Evolutionary conservation across 805 yeast genomes (phyloP), one percentile per base, ranked within the genome.

Genomic region (Starmerella sp.): DNA sequence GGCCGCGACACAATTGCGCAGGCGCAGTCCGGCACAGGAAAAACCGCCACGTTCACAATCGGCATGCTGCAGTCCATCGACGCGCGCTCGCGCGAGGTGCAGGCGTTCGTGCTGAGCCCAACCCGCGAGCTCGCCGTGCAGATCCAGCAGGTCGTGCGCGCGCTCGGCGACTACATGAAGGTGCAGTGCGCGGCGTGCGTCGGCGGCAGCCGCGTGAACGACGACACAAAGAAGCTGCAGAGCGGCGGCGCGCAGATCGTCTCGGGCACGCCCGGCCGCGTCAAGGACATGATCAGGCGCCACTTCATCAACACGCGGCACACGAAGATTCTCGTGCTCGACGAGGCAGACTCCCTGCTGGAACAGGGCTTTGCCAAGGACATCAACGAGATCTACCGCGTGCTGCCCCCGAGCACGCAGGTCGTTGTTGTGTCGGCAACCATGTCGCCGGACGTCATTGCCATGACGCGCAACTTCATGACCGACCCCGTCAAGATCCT

Each of bases 21-120:
- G 75, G 97, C 98, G 57, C 98, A 93, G 75, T 88, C 96, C 38
- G 98, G 98, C 73, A 93, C 98, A 50, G 98, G 98, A 74, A 93
- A 93, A 76, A 93, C 98, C 32, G 98, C 97, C 61, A 93, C 98
- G 48, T 93, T 93, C 77, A 79, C 97, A 60, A 91, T 93, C 62
- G 91, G 96, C 30, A 86, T 89, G 77, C 75, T 93, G 61, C 95
- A 93, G 73, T 86, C 80, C 60, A 79, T 93, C 54, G 95, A 91
- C 64, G 75, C 83, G 55, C 79, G 77, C 60, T 73, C 79, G 60
- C 78, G 81, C 67, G 86, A 85, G 60, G 78, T 88, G 58, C 97
- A 93, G 74, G 96, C 96, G 43, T 75, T 93, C 60, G 84, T 93
- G 49, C 73, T 93, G 60, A 88, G 96, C 15, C 98, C 98, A 50